Conservation (phyloP, 2,329 filamentous ascomycete genomes). For the Apiospora arundinis region DNA sequence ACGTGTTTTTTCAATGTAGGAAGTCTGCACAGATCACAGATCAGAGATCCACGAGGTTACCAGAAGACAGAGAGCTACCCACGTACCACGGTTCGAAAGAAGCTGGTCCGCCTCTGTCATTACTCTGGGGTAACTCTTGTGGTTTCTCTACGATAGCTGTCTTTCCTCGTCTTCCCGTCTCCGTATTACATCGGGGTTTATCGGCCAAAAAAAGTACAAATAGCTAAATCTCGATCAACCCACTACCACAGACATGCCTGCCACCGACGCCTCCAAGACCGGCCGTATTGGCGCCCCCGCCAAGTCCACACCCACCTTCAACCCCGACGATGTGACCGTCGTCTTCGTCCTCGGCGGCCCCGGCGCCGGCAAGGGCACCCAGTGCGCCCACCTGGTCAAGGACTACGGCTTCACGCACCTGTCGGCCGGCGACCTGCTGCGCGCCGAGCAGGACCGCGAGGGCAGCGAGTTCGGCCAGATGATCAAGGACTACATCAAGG, state of each 20-base stretch:
- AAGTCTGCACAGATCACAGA: not conserved
- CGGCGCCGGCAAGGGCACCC: constrained; percentile 94
- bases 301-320: constrained; percentile 74
- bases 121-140: not conserved
- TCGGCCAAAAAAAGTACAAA: not conserved
- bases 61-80: not conserved
- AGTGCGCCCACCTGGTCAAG: constrained; percentile 85
- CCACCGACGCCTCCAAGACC: constrained; percentile 44
- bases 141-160: not conserved
- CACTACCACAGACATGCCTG: constrained; percentile 46
- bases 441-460: constrained; percentile 87
- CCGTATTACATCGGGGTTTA: not conserved
- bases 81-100: not conserved
- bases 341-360: constrained; percentile 96
- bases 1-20: not conserved
- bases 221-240: constrained; percentile 21
- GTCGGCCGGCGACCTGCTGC: constrained; percentile 89
- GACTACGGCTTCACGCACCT: constrained; percentile 94
- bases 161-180: not conserved
- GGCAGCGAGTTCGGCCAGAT: constrained; percentile 90
- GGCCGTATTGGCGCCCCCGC: constrained; percentile 52
- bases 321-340: constrained; percentile 79
- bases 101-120: not conserved
- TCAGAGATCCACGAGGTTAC: not conserved
- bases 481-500: constrained; percentile 91